Conservation (phyloP, 352 stramenopile species). For the Peronospora farinosa region DNA sequence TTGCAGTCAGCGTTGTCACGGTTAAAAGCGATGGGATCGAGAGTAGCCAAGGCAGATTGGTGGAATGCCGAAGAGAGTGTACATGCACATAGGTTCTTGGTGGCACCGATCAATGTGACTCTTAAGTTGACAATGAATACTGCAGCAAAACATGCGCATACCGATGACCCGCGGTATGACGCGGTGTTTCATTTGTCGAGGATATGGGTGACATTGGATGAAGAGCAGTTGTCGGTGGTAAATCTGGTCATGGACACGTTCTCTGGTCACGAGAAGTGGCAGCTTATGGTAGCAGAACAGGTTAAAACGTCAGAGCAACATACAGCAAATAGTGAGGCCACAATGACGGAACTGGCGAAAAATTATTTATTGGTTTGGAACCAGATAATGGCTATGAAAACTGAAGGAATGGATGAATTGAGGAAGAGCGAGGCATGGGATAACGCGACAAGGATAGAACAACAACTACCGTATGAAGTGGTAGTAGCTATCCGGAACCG, state of each 20-base stretch:
- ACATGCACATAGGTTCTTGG: slow-evolving; percentile 75
- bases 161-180: slow-evolving; percentile 67
- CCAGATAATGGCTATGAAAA: slow-evolving; percentile 55
- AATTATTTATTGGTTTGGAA: slow-evolving; percentile 76
- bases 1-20: slow-evolving; percentile 66
- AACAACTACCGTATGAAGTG: slow-evolving; percentile 66
- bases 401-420: slow-evolving; percentile 47
- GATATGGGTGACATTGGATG: slow-evolving; percentile 64
- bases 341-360: slow-evolving; percentile 36
- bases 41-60: slow-evolving; percentile 52
- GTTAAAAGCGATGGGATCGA: slow-evolving; percentile 81
- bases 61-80: slow-evolving; percentile 67
- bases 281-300: slow-evolving; percentile 60
- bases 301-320: slow-evolving; percentile 52
- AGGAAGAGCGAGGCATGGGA: slow-evolving; percentile 61
- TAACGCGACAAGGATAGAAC: slow-evolving; percentile 50
- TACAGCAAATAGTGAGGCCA: slow-evolving; percentile 38
- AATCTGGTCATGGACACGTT: slow-evolving; percentile 75
- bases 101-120: slow-evolving; percentile 72
- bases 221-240: slow-evolving; percentile 79
- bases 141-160: slow-evolving; percentile 58
- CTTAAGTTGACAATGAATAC: slow-evolving; percentile 89
- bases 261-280: slow-evolving; percentile 64
- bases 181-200: slow-evolving; percentile 77
- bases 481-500: slow-evolving; percentile 75